phyloP scores from a whole-genome alignment of 345 rosid genomes.

The Eucalyptus erythrocorys region DNA sequence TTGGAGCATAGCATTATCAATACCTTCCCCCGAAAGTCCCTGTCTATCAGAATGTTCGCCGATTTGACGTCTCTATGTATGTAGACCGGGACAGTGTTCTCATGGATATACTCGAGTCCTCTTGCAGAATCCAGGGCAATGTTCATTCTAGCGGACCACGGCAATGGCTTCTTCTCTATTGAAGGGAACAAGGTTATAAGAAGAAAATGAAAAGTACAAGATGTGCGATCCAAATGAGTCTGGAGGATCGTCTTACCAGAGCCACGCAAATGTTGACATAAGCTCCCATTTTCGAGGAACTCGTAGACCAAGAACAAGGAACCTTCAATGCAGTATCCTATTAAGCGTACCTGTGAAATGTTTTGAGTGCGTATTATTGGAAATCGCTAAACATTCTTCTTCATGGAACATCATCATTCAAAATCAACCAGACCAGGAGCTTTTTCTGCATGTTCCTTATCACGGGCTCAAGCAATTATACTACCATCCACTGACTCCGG shows the following conservation, averaged over 20 bases:
- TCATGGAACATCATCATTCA: neutral
- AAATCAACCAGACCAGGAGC: neutral
- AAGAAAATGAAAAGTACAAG: neutral
- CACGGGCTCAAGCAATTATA: neutral
- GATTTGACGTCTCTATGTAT: constrained; percentile 86
- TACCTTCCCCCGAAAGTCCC: constrained; percentile 70
- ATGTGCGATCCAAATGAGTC: neutral
- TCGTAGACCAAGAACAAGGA: constrained; percentile 83
- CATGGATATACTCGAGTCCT: constrained; percentile 89
- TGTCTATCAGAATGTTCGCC: constrained; percentile 81
- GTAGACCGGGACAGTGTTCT: constrained; percentile 86
- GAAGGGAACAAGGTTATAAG: neutral
- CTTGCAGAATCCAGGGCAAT: constrained; percentile 92
- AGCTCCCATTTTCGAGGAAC: constrained; percentile 76
- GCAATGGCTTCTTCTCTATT: constrained; percentile 53
- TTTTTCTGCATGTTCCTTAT: neutral
- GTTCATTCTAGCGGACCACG: constrained; percentile 74
- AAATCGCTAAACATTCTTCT: neutral
- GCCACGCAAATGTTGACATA: constrained; percentile 72
- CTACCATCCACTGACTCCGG: neutral
- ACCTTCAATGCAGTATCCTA: constrained; percentile 85
- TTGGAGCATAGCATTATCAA: neutral
- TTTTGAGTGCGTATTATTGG: neutral
- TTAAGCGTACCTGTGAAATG: constrained; percentile 46
- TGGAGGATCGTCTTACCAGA: constrained; percentile 24